Base-by-base conservation (phyloP, 805 yeast species). In the Wickerhamomyces chaumierensis region DNA sequence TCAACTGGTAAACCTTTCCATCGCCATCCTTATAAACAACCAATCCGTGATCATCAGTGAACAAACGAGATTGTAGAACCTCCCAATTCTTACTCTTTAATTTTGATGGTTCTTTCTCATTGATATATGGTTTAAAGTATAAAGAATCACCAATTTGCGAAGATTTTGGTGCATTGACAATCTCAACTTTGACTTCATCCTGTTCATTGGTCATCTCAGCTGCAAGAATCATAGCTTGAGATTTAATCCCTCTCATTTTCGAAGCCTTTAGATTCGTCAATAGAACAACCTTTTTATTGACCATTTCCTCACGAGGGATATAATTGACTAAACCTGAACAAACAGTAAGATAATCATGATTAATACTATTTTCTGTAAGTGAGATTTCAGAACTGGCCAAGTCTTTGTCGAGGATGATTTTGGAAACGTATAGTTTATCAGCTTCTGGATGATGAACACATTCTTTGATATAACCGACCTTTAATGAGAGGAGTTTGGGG, bases 161-260 rank as follows among this genome's bases (percentile, higher is more conserved):
- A 7, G 42, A 42, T 1, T 1, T 7, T 3, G 81, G 78, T 1
- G 79, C 75, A 3, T 38, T 40, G 0, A 76, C 68, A 5, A 73
- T 53, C 35, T 68, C 76, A 4, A 75, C 75, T 25, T 25, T 13
- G 14, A 25, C 29, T 19, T 44, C 56, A 21, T 9, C 23, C 6
- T 21, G 9, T 21, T 21, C 23, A 6, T 7, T 21, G 23, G 9
- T 28, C 13, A 42, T 53, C 25, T 61, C 71, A 2, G 82, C 77
- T n/a, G 84, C 83, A 17, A 79, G 49, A 1, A 79, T 48, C 85
- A 79, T 79, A 0, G 81, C 83, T 45, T 76, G 73, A 2, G 82
- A 75, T 32, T 49, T 52, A 17, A 71, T 66, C 1, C 85, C 85
- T 43, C 84, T 59, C 71, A 79, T 69, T 50, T 75, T 76, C 11